phyloP scores from a whole-genome alignment of 2,329 filamentous ascomycete species.

The Boeremia exigua region DNA sequence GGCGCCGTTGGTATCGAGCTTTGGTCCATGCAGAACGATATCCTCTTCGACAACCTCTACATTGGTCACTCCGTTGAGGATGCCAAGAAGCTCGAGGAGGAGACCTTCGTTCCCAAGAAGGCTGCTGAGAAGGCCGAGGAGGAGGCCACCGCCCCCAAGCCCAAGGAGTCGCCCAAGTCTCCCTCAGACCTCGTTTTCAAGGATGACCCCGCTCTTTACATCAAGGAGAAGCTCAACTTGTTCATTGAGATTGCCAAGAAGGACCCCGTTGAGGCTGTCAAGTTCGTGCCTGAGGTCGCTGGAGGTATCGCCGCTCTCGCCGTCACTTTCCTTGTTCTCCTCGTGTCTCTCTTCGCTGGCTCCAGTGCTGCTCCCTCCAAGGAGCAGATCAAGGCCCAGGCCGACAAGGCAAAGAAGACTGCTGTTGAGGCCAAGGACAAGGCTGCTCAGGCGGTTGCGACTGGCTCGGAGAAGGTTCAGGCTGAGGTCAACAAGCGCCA shows the following conservation, averaged over 20 bases:
- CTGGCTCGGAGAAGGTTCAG: conserved; percentile 77
- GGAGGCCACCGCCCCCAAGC: conserved; percentile 80
- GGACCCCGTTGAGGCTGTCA: conserved; percentile 82
- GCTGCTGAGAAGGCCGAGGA: conserved; percentile 81
- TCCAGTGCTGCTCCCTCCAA: conserved; percentile 68
- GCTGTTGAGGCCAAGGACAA: conserved; percentile 71
- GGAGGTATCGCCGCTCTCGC: conserved; percentile 76
- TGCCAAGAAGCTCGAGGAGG: conserved; percentile 83
- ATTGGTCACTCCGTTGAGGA: conserved; percentile 96
- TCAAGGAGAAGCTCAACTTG: conserved; percentile 91
- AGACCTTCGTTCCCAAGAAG: conserved; percentile 91
- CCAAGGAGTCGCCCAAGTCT: conserved; percentile 67
- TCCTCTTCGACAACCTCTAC: conserved; percentile 99
- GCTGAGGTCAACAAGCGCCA: conserved; percentile 67
- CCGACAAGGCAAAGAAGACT: conserved; percentile 77
- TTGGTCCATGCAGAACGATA: conserved; percentile 99
- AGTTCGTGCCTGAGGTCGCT: conserved; percentile 90
- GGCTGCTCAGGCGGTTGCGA: conserved; percentile 67
- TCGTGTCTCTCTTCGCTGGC: conserved; percentile 72
- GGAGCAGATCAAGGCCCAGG: conserved; percentile 71
- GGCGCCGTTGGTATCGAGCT: conserved; percentile 98
- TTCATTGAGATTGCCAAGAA: conserved; percentile 85
- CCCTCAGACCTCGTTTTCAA: conserved; percentile 83
- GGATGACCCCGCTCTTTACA: conserved; percentile 85
- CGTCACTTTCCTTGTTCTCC: conserved; percentile 72